Evolutionary conservation across 305 asterid species (phyloP).

Genomic region (Fraxinus xanthoxyloides): DNA sequence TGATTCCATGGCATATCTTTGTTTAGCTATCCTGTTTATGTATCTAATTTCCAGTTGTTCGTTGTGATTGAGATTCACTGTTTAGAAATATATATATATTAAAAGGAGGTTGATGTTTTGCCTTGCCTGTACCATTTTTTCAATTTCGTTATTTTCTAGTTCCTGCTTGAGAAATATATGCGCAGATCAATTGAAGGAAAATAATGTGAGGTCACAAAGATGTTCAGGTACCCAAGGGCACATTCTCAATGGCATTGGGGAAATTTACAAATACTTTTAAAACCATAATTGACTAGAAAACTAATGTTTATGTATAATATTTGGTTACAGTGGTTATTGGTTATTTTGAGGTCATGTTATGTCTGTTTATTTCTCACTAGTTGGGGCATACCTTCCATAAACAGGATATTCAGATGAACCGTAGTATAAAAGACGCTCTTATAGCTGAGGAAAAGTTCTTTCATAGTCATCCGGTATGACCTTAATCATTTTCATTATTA

Average conservation of each 20-base stretch:
- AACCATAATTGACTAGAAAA: background rate
- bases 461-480: conserved; percentile 25
- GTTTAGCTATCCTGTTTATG: background rate
- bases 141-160: background rate
- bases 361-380: background rate
- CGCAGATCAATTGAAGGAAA: background rate
- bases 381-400: background rate
- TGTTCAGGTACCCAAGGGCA: background rate
- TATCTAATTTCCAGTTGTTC: background rate
- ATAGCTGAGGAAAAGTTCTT: conserved; percentile 38
- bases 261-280: background rate
- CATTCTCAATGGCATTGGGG: background rate
- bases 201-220: background rate
- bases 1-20: background rate
- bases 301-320: background rate
- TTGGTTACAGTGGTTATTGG: background rate
- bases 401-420: conserved; percentile 33
- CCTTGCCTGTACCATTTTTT: background rate
- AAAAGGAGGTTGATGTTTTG: background rate
- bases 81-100: background rate
- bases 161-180: background rate
- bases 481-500: background rate
- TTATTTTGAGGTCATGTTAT: background rate
- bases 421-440: conserved; percentile 31
- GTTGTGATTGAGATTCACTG: background rate